These are phyloP conservation scores for Penicillium sp. DNA, from an alignment of 2,329 filamentous ascomycete genomes.

Conservation along the genomic window DNA sequence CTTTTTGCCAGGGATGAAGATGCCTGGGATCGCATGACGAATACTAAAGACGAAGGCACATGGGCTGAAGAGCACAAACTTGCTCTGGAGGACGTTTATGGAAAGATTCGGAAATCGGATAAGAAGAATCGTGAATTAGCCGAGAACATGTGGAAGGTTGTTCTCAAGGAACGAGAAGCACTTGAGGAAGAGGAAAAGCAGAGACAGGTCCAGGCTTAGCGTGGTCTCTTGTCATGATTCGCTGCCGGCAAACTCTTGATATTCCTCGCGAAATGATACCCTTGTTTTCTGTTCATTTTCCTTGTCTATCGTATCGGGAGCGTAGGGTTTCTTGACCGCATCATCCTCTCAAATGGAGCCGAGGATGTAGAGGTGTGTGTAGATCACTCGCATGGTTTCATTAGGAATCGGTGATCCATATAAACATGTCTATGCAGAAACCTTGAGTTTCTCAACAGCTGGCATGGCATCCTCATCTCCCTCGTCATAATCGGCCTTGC, in stretches of 20 bases:
- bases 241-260: background rate
- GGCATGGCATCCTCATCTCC: conserved; percentile 59
- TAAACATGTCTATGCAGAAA: conserved; percentile 50
- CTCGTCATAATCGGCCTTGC: conserved; percentile 62
- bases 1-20: conserved; percentile 41
- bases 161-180: conserved; percentile 36
- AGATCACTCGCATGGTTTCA: conserved; percentile 1
- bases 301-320: too few species aligned
- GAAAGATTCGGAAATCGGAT: conserved; percentile 27
- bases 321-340: background rate
- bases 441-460: conserved; percentile 65
- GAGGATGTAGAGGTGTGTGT: background rate
- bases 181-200: conserved; percentile 21
- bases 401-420: conserved; percentile 7
- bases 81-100: conserved; percentile 20
- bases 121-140: conserved; percentile 27
- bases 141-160: conserved; percentile 38
- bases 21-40: conserved; percentile 38
- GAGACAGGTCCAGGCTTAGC: background rate
- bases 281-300: background rate
- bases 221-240: background rate
- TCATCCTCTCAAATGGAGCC: background rate
- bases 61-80: conserved; percentile 25
- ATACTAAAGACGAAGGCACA: conserved; percentile 13
- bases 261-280: background rate